These are phyloP conservation scores for Penicillium verhagenii DNA, from an alignment of 495 filamentous ascomycete genomes.

Conservation along the genomic window DNA sequence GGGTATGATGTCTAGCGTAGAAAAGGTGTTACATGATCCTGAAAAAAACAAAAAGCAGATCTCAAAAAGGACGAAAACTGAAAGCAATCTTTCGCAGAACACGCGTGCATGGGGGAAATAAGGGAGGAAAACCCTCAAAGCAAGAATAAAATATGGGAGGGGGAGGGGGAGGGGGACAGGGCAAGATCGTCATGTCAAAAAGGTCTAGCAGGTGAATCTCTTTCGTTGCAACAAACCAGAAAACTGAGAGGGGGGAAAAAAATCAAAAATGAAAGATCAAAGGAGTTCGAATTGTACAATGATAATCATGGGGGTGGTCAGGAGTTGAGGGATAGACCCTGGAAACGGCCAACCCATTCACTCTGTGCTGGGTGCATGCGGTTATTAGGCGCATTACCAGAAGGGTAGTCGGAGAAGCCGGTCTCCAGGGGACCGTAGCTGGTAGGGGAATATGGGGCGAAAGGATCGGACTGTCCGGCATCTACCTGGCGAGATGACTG, in stretches of 20 bases:
- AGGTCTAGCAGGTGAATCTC: conserved; percentile 14
- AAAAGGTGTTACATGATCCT: conserved; percentile 6
- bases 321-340: conserved; percentile 51
- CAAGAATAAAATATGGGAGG: too few relatives aligned
- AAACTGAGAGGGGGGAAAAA: not conserved
- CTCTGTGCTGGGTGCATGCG: conserved; percentile 38
- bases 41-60: not conserved
- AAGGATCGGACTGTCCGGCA: conserved; percentile 31
- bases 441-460: conserved; percentile 32
- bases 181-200: too few relatives aligned
- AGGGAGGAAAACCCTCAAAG: not conserved
- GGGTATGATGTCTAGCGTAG: conserved; percentile 24
- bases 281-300: conserved; percentile 7
- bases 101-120: not conserved
- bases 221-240: conserved; percentile 7
- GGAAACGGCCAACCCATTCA: conserved; percentile 49
- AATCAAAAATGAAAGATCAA: not conserved
- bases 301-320: not conserved
- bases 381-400: conserved; percentile 18
- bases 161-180: too few relatives aligned
- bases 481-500: conserved; percentile 33
- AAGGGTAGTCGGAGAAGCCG: conserved; percentile 34
- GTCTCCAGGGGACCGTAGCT: conserved; percentile 36
- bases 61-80: not conserved
- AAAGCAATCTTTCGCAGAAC: conserved; percentile 20